phyloP scores from a whole-genome alignment of 106 monocot genomes.

The Narthecium ossifragum region DNA sequence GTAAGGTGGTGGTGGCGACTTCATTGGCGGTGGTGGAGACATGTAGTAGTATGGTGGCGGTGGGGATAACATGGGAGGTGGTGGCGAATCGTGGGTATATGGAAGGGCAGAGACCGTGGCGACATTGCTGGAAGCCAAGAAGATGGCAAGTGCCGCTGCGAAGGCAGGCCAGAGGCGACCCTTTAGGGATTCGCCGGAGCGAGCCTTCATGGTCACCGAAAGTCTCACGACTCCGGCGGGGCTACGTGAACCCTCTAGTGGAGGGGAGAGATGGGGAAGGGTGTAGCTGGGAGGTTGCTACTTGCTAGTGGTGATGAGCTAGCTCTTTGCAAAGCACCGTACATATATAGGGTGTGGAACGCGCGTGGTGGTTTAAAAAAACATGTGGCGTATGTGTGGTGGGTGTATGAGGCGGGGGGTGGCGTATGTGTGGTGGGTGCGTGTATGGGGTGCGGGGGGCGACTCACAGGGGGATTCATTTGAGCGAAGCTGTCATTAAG shows the following conservation, averaged over 20 bases:
- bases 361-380: too few relatives aligned
- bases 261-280: neutral
- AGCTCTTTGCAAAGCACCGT: neutral
- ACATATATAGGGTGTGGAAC: neutral
- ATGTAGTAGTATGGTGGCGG: constrained; percentile 12
- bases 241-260: neutral
- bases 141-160: neutral
- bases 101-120: constrained; percentile 1
- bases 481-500: neutral
- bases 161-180: constrained; percentile 9
- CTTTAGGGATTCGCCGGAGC: neutral
- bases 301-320: neutral
- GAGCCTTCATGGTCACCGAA: neutral
- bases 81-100: constrained; percentile 9
- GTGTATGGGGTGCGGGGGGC: too few relatives aligned
- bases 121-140: constrained; percentile 10
- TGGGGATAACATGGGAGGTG: neutral
- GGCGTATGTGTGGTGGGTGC: too few relatives aligned
- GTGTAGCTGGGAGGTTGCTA: neutral
- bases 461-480: neutral
- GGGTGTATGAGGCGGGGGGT: too few relatives aligned
- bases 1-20: too few relatives aligned
- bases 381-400: too few relatives aligned
- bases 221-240: too few relatives aligned
- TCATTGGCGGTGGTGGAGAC: constrained; percentile 5